Evolutionary conservation across 2,329 filamentous ascomycete genomes (phyloP), one percentile per base, ranked within the genome.

Genomic region (Metarhizium brunneum): DNA sequence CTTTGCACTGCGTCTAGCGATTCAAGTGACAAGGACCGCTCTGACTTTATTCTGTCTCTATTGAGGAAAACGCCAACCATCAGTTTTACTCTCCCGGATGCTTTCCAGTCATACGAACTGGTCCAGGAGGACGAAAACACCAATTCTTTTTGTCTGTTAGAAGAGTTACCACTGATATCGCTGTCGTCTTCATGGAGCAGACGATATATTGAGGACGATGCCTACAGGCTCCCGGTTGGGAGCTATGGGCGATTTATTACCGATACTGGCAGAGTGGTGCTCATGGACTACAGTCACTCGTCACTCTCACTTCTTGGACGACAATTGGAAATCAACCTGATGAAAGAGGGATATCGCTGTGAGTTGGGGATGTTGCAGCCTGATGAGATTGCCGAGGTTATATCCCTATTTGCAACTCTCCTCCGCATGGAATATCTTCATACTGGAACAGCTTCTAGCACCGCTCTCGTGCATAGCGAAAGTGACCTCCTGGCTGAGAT

Each of bases 121-220:
- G 84, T 87, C 43, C 84, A 88, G 54, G 92, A 96, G 70, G 90
- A 96, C 60, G 88, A 94, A 57, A 92, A 94, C 61, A 84, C 83
- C 30, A 94, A 95, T 63, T 83, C 83, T 18, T 88, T 96, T 58
- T 78, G 82, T 58, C 79, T 96, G 4, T 74, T 78, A 1, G 75
- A 79, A 48, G 78, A 85, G 53, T 72, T 92, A 7, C 76, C 83
- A 1, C 76, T 92, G 2, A 87, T 92, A 58, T 71, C 71, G 4
- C 66, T 76, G 59, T 66, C 73, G 53, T 66, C 77, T 56, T 71
- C 69, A 16, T 75, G 77, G 64, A 75, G 73, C 56, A 71, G 74
- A 57, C 65, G 73, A 36, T 67, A 71, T 7, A 67, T 72, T 16
- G 72, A 74, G 45, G 73, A 79, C 47, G 75, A 81, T 55, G 72